phyloP scores from a whole-genome alignment of 305 asterid genomes.

The Rubia peregrina region DNA sequence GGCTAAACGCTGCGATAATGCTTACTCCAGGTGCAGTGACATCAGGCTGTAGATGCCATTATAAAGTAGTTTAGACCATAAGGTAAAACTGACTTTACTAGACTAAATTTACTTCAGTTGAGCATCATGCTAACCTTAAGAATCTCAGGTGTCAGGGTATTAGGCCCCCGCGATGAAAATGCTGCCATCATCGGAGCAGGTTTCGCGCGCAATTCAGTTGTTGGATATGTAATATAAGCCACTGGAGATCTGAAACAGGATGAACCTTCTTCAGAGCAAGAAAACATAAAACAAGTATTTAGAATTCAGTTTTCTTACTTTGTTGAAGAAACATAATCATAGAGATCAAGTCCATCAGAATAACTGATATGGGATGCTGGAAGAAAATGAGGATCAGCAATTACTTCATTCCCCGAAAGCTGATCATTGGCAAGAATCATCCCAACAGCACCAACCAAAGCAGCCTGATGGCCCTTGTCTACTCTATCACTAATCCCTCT shows the following conservation, averaged over 20 bases:
- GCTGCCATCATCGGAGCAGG: conserved; percentile 94
- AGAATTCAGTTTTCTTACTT: conserved; percentile 29
- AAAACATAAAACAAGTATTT: not conserved
- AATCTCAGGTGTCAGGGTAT: conserved; percentile 51
- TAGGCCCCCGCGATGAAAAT: conserved; percentile 83
- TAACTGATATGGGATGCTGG: conserved; percentile 80
- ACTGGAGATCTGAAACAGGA: not conserved
- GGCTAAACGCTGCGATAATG: conserved; percentile 69
- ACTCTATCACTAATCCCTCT: conserved; percentile 50
- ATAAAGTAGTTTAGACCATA: not conserved
- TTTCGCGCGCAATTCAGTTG: conserved; percentile 48
- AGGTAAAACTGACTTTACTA: not conserved
- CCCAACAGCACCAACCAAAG: conserved; percentile 70
- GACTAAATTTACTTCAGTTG: no score
- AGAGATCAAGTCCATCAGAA: conserved; percentile 49
- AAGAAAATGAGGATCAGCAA: conserved; percentile 77
- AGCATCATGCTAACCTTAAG: conserved; percentile 50
- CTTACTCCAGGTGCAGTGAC: conserved; percentile 92
- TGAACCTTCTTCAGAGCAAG: not conserved
- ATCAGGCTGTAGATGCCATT: conserved; percentile 54
- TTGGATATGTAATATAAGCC: conserved; percentile 50
- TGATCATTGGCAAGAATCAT: conserved; percentile 68
- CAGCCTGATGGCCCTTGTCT: conserved; percentile 74
- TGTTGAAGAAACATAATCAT: conserved; percentile 42
- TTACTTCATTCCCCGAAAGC: conserved; percentile 51